Evolutionary conservation across 1,139 yeast genomes (phyloP).

Genomic region (Saccharomyces hybrid): DNA sequence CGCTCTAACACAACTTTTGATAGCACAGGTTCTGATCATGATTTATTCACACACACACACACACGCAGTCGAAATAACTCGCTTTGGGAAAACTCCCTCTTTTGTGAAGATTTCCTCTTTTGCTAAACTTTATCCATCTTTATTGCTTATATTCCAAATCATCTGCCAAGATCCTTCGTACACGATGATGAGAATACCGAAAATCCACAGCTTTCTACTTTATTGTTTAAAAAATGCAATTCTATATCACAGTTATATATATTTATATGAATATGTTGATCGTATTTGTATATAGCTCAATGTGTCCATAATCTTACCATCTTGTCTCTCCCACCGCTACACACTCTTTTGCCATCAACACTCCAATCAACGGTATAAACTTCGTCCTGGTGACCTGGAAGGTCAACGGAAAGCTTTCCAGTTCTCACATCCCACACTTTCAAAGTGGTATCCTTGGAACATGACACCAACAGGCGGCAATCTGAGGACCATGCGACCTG

Average conservation of each 20-base stretch:
- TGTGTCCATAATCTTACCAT: slow-evolving; percentile 91
- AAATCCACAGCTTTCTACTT: not conserved
- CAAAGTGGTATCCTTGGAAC: slow-evolving; percentile 93
- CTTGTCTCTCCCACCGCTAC: slow-evolving; percentile 95
- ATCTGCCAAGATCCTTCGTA: not conserved
- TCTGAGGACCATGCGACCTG: slow-evolving; percentile 99
- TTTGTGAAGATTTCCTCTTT: not conserved
- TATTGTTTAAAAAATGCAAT: not conserved
- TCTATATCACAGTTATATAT: not conserved
- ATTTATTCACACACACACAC: not conserved
- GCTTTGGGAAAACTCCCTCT: not conserved
- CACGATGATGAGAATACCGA: not conserved
- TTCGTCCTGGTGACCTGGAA: slow-evolving; percentile 95
- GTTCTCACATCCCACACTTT: slow-evolving; percentile 96
- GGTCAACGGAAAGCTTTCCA: slow-evolving; percentile 75
- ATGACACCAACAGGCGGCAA: slow-evolving; percentile 79
- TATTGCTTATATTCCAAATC: not conserved
- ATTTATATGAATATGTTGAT: not conserved
- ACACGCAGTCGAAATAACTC: not conserved
- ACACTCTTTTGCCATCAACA: slow-evolving; percentile 85
- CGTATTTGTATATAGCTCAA: slow-evolving; percentile 24
- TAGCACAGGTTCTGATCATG: not conserved
- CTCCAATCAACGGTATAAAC: slow-evolving; percentile 98
- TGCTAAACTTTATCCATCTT: not conserved
- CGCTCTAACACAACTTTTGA: not conserved